Conservation (phyloP, 805 yeast species). For the Wickerhamomyces hampshirensis region DNA sequence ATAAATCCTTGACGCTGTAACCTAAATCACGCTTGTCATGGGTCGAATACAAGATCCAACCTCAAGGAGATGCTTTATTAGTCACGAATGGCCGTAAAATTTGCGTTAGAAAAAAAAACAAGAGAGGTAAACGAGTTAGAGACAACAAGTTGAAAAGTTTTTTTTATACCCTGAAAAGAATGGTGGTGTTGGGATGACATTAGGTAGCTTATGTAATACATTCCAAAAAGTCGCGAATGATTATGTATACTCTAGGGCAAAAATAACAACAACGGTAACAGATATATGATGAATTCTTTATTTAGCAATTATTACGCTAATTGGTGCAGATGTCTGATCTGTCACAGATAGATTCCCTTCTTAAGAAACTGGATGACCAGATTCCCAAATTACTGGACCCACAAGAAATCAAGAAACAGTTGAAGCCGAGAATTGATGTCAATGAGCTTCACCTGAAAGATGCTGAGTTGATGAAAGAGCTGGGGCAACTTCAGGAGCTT, state of each 20-base stretch:
- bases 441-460: conserved; percentile 17
- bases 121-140: conserved; percentile 1
- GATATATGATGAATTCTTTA: too few species aligned
- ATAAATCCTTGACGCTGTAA: conserved; percentile 22
- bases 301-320: too few species aligned
- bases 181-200: not conserved
- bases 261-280: too few species aligned
- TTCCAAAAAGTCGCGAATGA: too few species aligned
- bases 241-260: too few species aligned
- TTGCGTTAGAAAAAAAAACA: conserved; percentile 41
- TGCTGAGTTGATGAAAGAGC: conserved; percentile 12
- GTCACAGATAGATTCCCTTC: conserved; percentile 1
- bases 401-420: conserved; percentile 6
- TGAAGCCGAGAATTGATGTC: conserved; percentile 8
- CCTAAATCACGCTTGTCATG: conserved; percentile 61
- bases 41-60: conserved; percentile 66
- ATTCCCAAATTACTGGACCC: conserved; percentile 6
- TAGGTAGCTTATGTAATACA: not conserved
- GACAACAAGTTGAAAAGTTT: conserved; percentile 1
- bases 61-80: conserved; percentile 62
- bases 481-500: conserved; percentile 18
- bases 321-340: not conserved
- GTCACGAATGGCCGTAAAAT: conserved; percentile 58
- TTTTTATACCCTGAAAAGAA: not conserved
- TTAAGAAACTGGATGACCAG: conserved; percentile 5